A percentile compares a stretch with the other conserved stretches of the same genome.
phyloP scores from a whole-genome alignment of 208 protist species.

The Trichomonas gallinae region DNA sequence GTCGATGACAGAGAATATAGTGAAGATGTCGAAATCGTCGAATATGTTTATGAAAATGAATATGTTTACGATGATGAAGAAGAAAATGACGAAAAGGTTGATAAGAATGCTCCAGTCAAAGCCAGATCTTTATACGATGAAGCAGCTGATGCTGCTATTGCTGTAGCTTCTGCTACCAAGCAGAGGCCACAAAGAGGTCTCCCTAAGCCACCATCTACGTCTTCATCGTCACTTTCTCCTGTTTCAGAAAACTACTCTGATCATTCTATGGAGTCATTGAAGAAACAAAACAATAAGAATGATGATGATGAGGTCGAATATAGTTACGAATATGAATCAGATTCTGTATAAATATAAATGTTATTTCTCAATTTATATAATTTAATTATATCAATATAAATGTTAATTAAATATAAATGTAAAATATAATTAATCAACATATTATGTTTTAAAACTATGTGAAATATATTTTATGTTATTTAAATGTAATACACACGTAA shows the following conservation, averaged over 20 bases:
- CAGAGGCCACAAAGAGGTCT: not conserved
- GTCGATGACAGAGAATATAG: not conserved
- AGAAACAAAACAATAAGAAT: too few relatives aligned
- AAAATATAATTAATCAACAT: too few relatives aligned
- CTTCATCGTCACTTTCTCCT: not conserved
- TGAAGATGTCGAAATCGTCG: not conserved
- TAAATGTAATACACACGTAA: too few relatives aligned
- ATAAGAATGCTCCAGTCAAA: not conserved
- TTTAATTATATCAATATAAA: too few relatives aligned
- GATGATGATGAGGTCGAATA: not conserved
- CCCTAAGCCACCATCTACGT: not conserved
- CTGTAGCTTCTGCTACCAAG: not conserved
- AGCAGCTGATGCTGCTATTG: not conserved
- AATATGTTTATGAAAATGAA: not conserved
- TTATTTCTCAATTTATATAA: too few relatives aligned
- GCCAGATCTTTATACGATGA: not conserved
- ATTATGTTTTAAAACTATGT: too few relatives aligned
- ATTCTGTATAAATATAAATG: not conserved
- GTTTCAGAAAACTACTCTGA: not conserved
- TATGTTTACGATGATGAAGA: not conserved
- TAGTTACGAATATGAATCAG: not conserved
- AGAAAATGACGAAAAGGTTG: not conserved
- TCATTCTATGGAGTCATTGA: too few relatives aligned
- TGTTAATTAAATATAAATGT: too few relatives aligned
- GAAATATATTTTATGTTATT: too few relatives aligned